Conservation (phyloP, 176 grass and related monocot genomes). For the Poa annua region DNA sequence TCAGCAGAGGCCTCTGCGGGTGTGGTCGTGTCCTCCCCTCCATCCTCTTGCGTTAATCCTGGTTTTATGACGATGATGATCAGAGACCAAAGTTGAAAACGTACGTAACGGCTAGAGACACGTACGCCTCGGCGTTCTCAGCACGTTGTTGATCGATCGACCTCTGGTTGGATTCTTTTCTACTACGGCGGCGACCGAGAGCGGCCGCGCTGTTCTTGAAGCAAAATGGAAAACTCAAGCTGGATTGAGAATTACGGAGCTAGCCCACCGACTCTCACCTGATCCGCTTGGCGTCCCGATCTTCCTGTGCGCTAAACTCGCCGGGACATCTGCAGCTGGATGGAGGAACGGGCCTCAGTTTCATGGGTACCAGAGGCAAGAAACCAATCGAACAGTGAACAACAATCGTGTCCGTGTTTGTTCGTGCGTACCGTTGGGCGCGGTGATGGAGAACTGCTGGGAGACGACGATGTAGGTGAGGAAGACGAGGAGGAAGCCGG, state of each 20-base stretch:
- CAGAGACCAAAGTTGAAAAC: background rate
- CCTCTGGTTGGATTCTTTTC: too few species aligned
- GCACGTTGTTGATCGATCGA: too few species aligned
- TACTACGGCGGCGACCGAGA: too few species aligned
- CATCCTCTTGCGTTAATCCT: background rate
- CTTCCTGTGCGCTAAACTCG: background rate
- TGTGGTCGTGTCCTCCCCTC: background rate
- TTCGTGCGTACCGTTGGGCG: constrained; percentile 20
- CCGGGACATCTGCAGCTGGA: constrained; percentile 19
- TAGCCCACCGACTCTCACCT: constrained; percentile 28
- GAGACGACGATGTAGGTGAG: constrained; percentile 67
- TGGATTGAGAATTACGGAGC: background rate
- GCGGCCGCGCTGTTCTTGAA: background rate
- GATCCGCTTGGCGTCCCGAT: background rate
- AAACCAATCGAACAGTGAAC: too few species aligned
- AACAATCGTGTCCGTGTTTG: background rate
- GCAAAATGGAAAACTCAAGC: constrained; percentile 7
- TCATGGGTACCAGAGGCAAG: too few species aligned
- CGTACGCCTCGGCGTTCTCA: too few species aligned
- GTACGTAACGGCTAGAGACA: too few species aligned
- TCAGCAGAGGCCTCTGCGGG: background rate
- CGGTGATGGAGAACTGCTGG: constrained; percentile 41
- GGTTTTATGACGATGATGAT: background rate
- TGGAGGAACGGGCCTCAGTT: too few species aligned
- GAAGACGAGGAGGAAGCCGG: constrained; percentile 67